Base-by-base conservation (phyloP, 1,139 yeast species). In the Debaryomyces coudertii region DNA sequence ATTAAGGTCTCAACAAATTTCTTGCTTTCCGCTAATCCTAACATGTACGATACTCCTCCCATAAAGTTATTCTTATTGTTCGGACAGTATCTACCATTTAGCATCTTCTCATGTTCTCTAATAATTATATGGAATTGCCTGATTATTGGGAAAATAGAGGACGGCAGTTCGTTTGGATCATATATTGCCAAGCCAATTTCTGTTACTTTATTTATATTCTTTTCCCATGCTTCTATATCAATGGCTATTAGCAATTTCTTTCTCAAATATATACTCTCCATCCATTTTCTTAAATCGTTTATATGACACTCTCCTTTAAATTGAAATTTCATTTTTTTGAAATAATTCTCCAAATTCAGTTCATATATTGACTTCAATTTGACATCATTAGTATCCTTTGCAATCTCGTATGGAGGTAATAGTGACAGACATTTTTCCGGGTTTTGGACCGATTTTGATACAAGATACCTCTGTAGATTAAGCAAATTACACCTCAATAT, bases 151-250 rank as follows among this genome's bases (percentile, higher is more conserved):
- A 68, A 47, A 8, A 68, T 49, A 3, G 80, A 63, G n/a, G 44
- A 46, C 22, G 52, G 54, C 60, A 71, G 80, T 29, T 62, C 68
- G 22, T 68, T 51, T 12, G 90, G 89, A 50, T 85, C 87, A 58
- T 81, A 85, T 2, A 87, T 72, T 0, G 88, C 73, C 7, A 87
- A 63, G 2, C 95, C 95, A 42, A 87, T 75, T 57, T 87, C 95
- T 0, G 89, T 85, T 22, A 87, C 70, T 23, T 69, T 58, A 25
- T 64, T 58, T 7, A 63, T 69, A 48, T 72, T 62, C 23, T 66
- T 59, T 54, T 87, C 95, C 66, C 71, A 83, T 8, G 87, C 85
- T 61, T 87, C 95, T 15, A 85, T 71, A 59, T 87, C 95, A 25
- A 87, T 65, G 9, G 85, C 73, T 15, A 85, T 65, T 15, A 83